Conservation (phyloP, 2,329 filamentous ascomycete genomes). For the Chrysoporthe deuterocubensis region DNA sequence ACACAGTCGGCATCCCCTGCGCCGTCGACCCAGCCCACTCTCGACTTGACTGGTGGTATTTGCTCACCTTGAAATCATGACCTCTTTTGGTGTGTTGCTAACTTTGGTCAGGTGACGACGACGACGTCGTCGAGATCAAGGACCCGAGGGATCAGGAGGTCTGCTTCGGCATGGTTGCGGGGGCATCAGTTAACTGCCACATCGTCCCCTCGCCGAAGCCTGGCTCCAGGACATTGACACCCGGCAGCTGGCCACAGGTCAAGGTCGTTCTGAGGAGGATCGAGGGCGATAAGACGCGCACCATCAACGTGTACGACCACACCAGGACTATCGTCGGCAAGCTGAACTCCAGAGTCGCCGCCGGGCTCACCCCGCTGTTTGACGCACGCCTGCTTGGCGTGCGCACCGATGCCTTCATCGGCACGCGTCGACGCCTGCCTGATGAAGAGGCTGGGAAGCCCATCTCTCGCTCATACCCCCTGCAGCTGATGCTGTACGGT, state of each 20-base stretch:
- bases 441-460: constrained; percentile 68
- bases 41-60: constrained; percentile 62
- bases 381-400: constrained; percentile 67
- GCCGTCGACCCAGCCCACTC: constrained; percentile 40
- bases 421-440: constrained; percentile 63
- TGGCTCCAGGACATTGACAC: constrained; percentile 60
- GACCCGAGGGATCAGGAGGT: constrained; percentile 72
- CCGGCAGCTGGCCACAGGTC: constrained; percentile 71
- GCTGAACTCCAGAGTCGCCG: constrained; percentile 70
- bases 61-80: constrained; percentile 1
- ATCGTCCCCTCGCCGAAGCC: constrained; percentile 72
- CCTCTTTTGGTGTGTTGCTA: constrained; percentile 18
- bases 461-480: constrained; percentile 63
- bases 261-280: constrained; percentile 71
- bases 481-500: constrained; percentile 81
- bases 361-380: constrained; percentile 72
- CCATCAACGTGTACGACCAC: constrained; percentile 76
- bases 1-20: constrained; percentile 33
- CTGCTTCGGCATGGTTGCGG: constrained; percentile 79
- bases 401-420: constrained; percentile 74
- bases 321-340: constrained; percentile 73
- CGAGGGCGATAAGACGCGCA: constrained; percentile 56
- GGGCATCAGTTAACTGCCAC: constrained; percentile 67
- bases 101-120: constrained; percentile 51
- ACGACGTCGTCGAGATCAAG: constrained; percentile 60